phyloP scores from a whole-genome alignment of 2,329 filamentous ascomycete genomes.

The Phaeosphaeria sp. region DNA sequence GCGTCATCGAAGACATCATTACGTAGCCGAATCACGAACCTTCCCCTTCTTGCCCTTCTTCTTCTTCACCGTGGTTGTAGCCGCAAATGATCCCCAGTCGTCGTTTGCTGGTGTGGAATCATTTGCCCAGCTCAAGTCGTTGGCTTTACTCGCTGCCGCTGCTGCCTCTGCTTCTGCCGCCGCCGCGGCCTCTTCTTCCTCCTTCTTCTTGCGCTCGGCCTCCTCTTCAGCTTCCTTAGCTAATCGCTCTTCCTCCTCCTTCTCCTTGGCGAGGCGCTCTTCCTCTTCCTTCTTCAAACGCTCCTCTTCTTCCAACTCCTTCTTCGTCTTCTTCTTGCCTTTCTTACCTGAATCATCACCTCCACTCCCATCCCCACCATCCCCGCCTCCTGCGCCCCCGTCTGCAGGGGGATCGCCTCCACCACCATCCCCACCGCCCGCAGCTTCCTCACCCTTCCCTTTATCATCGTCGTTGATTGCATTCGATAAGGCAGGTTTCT shows the following conservation, averaged over 20 bases:
- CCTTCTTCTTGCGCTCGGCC: slow-evolving; percentile 45
- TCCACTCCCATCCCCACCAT: slow-evolving; percentile 43
- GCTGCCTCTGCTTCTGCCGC: slow-evolving; percentile 32
- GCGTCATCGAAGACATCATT: slow-evolving; percentile 36
- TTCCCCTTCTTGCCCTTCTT: slow-evolving; percentile 51
- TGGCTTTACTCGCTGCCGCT: slow-evolving; percentile 17
- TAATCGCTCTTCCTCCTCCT: slow-evolving; percentile 45
- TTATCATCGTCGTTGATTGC: slow-evolving; percentile 55
- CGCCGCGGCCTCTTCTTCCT: slow-evolving; percentile 43
- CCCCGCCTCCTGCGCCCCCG: slow-evolving; percentile 42
- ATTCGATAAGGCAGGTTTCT: slow-evolving; percentile 28
- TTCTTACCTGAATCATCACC: slow-evolving; percentile 49
- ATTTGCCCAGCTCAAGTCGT: slow-evolving; percentile 40
- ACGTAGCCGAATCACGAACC: slow-evolving; percentile 44
- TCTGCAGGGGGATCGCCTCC: slow-evolving; percentile 46
- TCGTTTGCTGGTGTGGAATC: slow-evolving; percentile 28
- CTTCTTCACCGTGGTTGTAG: slow-evolving; percentile 42
- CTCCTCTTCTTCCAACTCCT: slow-evolving; percentile 47
- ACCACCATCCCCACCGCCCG: slow-evolving; percentile 38
- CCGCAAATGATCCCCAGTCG: slow-evolving; percentile 39
- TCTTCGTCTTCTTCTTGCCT: slow-evolving; percentile 44
- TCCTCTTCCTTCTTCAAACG: slow-evolving; percentile 44
- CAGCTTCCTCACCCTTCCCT: slow-evolving; percentile 51
- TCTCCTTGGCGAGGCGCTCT: slow-evolving; percentile 44
- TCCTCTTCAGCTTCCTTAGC: slow-evolving; percentile 49